Percentiles rank a stretch among this genome's conserved stretches.
phyloP scores from a whole-genome alignment of 306 rosid species.

The Trichosanthes truncata region DNA sequence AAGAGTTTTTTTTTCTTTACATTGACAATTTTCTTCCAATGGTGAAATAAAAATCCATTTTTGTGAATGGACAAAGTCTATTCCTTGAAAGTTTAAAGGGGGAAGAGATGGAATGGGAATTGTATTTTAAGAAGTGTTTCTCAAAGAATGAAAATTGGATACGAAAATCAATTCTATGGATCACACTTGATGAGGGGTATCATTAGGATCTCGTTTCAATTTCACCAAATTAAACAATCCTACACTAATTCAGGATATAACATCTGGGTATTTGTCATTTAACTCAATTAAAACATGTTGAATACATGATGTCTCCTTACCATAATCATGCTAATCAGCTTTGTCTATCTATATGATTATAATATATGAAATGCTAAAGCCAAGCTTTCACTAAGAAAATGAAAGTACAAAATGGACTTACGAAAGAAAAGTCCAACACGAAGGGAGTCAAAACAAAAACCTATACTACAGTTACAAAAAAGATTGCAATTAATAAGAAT shows the following conservation, averaged over 20 bases:
- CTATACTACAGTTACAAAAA: too few species aligned
- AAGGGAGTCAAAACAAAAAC: neutral
- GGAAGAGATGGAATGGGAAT: neutral
- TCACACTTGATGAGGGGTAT: neutral
- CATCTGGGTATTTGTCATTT: too few species aligned
- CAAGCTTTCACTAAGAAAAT: neutral
- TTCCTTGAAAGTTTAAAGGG: neutral
- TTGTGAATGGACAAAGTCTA: neutral
- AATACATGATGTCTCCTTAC: neutral
- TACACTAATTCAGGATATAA: neutral
- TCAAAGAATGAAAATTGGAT: neutral
- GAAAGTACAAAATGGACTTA: neutral
- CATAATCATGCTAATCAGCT: neutral
- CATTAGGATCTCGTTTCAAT: neutral
- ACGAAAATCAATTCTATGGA: neutral
- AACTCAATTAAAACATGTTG: neutral
- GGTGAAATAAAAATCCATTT: conserved; percentile 5
- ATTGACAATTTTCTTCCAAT: neutral
- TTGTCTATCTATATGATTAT: neutral
- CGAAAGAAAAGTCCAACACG: neutral
- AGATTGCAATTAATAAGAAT: neutral
- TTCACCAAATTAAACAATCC: neutral
- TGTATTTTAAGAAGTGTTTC: neutral
- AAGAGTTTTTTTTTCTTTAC: neutral
- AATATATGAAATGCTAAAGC: neutral